Percentiles rank a stretch among this genome's conserved stretches.
Evolutionary conservation across 441 rosid species (phyloP).

Genomic region (Croton laevigatus): DNA sequence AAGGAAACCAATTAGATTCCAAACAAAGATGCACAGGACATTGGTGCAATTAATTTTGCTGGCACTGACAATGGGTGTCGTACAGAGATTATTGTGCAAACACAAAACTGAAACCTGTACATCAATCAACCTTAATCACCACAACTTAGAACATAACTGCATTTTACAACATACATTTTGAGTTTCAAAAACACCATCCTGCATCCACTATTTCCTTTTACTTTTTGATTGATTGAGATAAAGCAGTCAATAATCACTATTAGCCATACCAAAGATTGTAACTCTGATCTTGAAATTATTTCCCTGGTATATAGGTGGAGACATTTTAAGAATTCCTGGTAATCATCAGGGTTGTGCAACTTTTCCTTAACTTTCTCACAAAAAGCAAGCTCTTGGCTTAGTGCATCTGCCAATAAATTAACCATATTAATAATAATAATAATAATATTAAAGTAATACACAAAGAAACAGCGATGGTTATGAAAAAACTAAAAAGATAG

Average conservation of each 20-base stretch:
- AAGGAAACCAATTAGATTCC: background rate
- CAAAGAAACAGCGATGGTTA: background rate
- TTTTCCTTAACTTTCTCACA: conserved; percentile 84
- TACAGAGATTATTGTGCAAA: background rate
- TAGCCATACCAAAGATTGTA: conserved; percentile 76
- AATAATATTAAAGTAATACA: background rate
- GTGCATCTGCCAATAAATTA: conserved; percentile 49
- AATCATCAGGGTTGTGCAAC: conserved; percentile 55
- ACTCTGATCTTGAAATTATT: conserved; percentile 70
- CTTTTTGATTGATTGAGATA: background rate
- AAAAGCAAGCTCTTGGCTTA: conserved; percentile 70
- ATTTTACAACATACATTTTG: background rate
- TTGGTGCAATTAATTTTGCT: background rate
- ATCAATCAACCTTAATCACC: background rate
- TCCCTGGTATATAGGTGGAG: conserved; percentile 84
- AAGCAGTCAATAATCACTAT: conserved; percentile 3
- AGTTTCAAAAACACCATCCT: background rate
- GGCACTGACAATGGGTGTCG: background rate
- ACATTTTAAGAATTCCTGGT: conserved; percentile 79
- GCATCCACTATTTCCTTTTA: too few species aligned
- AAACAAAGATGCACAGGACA: background rate
- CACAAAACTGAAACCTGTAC: background rate
- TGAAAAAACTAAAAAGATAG: background rate
- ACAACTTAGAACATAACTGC: background rate
- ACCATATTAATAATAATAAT: conserved; percentile 19